Conservation (phyloP, 139 green algal species). For the Chlorella sp. region DNA sequence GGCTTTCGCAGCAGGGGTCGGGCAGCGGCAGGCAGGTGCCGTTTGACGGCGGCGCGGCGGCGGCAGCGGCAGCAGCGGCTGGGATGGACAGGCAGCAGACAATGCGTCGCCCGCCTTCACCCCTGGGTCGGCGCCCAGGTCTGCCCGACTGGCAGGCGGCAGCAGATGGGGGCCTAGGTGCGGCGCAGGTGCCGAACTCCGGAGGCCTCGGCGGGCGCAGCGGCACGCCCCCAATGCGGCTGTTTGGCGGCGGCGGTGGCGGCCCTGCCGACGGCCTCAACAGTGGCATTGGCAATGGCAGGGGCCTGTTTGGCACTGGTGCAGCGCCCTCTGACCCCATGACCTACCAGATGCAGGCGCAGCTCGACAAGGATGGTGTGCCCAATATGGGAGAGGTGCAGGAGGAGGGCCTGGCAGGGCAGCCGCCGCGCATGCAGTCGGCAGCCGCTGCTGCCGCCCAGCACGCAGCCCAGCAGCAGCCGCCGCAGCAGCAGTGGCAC, state of each 20-base stretch:
- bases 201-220: neutral
- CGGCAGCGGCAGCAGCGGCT: slow-evolving; percentile 16
- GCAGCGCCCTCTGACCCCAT: slow-evolving; percentile 35
- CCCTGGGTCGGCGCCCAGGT: neutral
- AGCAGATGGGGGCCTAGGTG: neutral
- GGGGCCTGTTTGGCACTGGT: neutral
- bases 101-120: neutral
- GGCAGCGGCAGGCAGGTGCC: neutral
- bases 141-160: slow-evolving; percentile 5
- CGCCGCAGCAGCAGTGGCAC: neutral
- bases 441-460: neutral
- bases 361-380: slow-evolving; percentile 37
- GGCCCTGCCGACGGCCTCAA: neutral
- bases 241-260: slow-evolving; percentile 13
- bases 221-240: neutral
- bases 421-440: neutral
- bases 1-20: slow-evolving; percentile 9
- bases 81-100: neutral
- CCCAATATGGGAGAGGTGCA: slow-evolving; percentile 46
- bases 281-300: neutral
- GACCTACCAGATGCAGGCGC: slow-evolving; percentile 31
- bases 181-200: neutral
- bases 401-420: neutral
- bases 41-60: neutral
- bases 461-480: neutral